Evolutionary conservation across 2,329 filamentous ascomycete species (phyloP).

Genomic region (Arthrobotrys megalospora): DNA sequence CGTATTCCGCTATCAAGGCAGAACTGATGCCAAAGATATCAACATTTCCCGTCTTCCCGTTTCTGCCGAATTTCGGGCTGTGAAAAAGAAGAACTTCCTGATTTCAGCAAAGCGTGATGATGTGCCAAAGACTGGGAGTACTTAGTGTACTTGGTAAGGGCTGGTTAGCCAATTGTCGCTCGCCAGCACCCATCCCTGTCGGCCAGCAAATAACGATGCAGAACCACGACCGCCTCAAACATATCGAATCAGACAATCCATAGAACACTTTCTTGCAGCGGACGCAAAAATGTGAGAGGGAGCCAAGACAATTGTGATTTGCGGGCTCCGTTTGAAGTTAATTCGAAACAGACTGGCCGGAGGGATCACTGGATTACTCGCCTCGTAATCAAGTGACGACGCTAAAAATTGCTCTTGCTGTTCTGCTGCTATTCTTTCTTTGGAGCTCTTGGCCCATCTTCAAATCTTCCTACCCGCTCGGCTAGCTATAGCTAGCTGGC

Average conservation of each 20-base stretch:
- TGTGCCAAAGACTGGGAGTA: not conserved
- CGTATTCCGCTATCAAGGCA: conserved; percentile 19
- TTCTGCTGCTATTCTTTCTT: conserved; percentile 31
- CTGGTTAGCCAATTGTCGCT: conserved; percentile 43
- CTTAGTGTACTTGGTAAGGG: not conserved
- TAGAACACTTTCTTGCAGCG: conserved; percentile 41
- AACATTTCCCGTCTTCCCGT: conserved; percentile 18
- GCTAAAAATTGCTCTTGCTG: conserved; percentile 28
- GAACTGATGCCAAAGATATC: conserved; percentile 30
- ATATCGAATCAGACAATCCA: conserved; percentile 46
- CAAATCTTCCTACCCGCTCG: conserved; percentile 54
- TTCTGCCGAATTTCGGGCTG: conserved; percentile 32
- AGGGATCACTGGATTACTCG: conserved; percentile 10
- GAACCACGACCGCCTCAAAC: conserved; percentile 56
- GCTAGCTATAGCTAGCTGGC: conserved; percentile 45
- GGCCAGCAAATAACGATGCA: conserved; percentile 60
- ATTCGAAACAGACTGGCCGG: conserved; percentile 14
- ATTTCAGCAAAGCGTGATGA: conserved; percentile 31
- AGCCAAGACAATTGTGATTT: conserved; percentile 42
- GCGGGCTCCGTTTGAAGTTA: conserved; percentile 25
- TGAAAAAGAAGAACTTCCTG: conserved; percentile 32
- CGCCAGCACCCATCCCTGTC: conserved; percentile 60
- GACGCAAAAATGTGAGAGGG: conserved; percentile 23
- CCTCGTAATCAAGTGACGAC: conserved; percentile 33
- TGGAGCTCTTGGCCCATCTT: conserved; percentile 50